Evolutionary conservation across 2,329 filamentous ascomycete species (phyloP).

Genomic region (Exophiala sp.): DNA sequence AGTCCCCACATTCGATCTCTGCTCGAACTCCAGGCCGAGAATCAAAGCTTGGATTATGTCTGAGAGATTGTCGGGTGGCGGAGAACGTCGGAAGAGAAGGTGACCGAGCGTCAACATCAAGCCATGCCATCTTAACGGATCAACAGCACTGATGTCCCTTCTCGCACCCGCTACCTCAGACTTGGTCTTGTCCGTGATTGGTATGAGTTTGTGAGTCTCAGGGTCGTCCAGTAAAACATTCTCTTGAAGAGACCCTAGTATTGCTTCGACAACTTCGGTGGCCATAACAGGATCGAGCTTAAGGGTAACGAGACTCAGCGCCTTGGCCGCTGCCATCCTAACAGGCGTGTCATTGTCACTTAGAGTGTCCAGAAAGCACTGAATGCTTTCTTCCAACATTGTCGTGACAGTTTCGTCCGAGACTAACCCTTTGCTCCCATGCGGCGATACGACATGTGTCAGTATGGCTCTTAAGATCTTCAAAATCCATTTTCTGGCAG

Average conservation of each 20-base stretch:
- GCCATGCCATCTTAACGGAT: constrained; percentile 87
- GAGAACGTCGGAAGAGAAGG: constrained; percentile 77
- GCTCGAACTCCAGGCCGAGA: constrained; percentile 81
- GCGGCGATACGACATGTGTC: constrained; percentile 59
- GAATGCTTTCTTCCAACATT: constrained; percentile 75
- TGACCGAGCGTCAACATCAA: constrained; percentile 83
- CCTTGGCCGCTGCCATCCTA: constrained; percentile 85
- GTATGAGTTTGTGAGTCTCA: constrained; percentile 39
- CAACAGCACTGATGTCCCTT: constrained; percentile 67
- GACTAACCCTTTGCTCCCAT: constrained; percentile 37
- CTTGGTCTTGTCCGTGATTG: constrained; percentile 30
- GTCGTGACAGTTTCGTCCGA: constrained; percentile 35
- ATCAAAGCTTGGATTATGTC: constrained; percentile 74
- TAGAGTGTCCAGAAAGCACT: constrained; percentile 72
- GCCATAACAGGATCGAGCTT: constrained; percentile 79
- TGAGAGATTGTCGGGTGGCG: constrained; percentile 66
- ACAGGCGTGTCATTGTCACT: constrained; percentile 90
- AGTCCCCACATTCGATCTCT: constrained; percentile 77
- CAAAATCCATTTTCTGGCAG: constrained; percentile 76
- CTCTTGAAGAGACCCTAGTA: constrained; percentile 66
- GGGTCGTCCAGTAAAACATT: constrained; percentile 57
- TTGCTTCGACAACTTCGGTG: constrained; percentile 78
- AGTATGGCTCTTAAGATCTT: constrained; percentile 78
- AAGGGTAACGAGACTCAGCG: constrained; percentile 79
- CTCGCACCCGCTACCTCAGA: constrained; percentile 37